Base-by-base conservation (phyloP, 2,329 filamentous ascomycete genomes). In the Colletotrichum sp. region DNA sequence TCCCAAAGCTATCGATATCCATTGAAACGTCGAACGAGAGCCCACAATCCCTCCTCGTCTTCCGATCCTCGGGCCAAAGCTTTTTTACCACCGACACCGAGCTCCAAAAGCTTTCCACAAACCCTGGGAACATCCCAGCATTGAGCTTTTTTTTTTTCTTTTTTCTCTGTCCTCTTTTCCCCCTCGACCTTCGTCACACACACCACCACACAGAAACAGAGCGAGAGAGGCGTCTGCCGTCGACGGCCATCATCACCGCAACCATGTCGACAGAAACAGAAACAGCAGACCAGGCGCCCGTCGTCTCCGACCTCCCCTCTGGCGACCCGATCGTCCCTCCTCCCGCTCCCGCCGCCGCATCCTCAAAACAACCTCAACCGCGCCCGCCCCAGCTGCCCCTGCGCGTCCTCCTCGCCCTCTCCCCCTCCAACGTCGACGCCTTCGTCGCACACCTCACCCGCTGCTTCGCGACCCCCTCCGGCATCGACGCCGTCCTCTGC, bases 401-500 rank as follows among this genome's bases (percentile, higher is more conserved):
- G 31, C 66, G 69, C 71, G 78, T 80, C 51, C 77, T 84, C 62
- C 76, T 86, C 59, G 77, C 80, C 59, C 79, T 82, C 16, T 73
- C 82, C 18, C 85, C 86, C 55, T 81, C 83, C 76, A 82, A 83
- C 78, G 43, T 86, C 78, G 90, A 92, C 80, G 85, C 83, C 81
- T 89, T 91, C 80, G 82, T 92, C 75, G 80, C 86, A 31, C 88
- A 88, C 81, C 86, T 92, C 63, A 84, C 88, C 79, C 91, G 91
- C 76, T 90, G 93, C 80, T 86, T 95, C 78, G 89, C 91, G 76
- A 93, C 92, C 12, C 91, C 93, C 58, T 83, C 88, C 43, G 93
- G 93, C 79, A 91, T 93, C 81, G 94, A 95, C 84, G 89, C 90
- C 63, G 86, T 92, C 75, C 90, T 96, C 78, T 89, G 93, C 76